Percentiles rank a stretch among this genome's conserved stretches.
Conservation (phyloP, 768 basidiomycete genomes). For the Rhodotorula diobovata region DNA sequence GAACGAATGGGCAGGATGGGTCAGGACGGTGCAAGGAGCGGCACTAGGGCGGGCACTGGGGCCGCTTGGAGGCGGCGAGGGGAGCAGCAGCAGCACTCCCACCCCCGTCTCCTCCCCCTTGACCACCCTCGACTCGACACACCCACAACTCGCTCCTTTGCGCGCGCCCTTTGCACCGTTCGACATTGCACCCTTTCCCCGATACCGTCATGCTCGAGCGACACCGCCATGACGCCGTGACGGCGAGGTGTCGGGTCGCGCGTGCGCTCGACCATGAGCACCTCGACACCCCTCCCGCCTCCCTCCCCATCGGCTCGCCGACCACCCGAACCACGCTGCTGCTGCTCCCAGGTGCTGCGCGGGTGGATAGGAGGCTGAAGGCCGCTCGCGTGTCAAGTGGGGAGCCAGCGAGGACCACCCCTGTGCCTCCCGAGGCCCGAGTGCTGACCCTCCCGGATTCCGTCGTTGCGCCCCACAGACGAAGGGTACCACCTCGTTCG, state of each 20-base stretch:
- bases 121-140: not conserved
- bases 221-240: not conserved
- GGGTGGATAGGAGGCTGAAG: no score
- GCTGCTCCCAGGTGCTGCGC: not conserved
- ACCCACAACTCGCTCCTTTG: not conserved
- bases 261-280: not conserved
- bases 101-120: not conserved
- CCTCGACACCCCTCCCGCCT: not conserved
- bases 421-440: no score
- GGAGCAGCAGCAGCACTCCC: not conserved
- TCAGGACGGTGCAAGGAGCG: not conserved
- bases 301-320: not conserved
- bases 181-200: not conserved
- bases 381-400: not conserved
- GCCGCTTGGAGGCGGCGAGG: not conserved
- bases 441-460: not conserved
- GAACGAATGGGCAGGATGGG: not conserved
- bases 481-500: constrained; percentile 43
- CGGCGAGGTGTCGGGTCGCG: no score
- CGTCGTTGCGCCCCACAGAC: constrained; percentile 11
- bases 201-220: not conserved
- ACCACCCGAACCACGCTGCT: not conserved
- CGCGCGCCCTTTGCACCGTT: not conserved
- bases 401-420: not conserved
- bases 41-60: not conserved